Base-by-base conservation (phyloP, 2,329 filamentous ascomycete species). In the Dactylella cylindrospora region DNA sequence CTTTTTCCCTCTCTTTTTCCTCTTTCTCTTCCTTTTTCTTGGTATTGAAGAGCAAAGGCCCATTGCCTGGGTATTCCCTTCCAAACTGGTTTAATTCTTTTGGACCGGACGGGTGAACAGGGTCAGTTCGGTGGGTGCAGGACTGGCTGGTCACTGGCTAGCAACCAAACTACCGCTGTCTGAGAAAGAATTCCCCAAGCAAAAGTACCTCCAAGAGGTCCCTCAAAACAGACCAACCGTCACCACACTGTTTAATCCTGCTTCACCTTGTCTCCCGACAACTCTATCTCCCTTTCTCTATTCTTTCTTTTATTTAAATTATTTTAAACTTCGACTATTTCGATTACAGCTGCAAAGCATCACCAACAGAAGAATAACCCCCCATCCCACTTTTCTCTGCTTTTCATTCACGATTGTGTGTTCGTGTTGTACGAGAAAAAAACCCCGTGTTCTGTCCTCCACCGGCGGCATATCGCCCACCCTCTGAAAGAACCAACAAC, bases 381-480 rank as follows among this genome's bases (percentile, higher is more conserved):
- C n/a, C n/a, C n/a, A n/a, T n/a, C n/a, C 33, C 35, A 39, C 41
- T 25, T n/a, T 28, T 28, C 9, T 41, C 7, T 15, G 17, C 6
- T 41, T 17, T 32, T 17, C 38, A n/a, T n/a, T n/a, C n/a, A n/a
- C n/a, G n/a, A n/a, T n/a, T n/a, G n/a, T n/a, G n/a, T n/a, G n/a
- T n/a, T n/a, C n/a, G n/a, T n/a, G n/a, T n/a, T n/a, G n/a, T n/a
- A n/a, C n/a, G n/a, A n/a, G n/a, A n/a, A 52, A 29, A 39, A 39
- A 45, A 26, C 32, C 50, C 50, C 50, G 50, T 54, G 50, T 45
- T 43, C 50, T 29, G 26, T 33, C 31, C 10, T 8, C 19, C 40
- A n/a, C n/a, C n/a, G n/a, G n/a, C n/a, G n/a, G n/a, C n/a, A n/a
- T n/a, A n/a, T n/a, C n/a, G n/a, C n/a, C n/a, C n/a, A n/a, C n/a